Conservation (phyloP, 768 basidiomycete species). For the Tephrocybe rancida region DNA sequence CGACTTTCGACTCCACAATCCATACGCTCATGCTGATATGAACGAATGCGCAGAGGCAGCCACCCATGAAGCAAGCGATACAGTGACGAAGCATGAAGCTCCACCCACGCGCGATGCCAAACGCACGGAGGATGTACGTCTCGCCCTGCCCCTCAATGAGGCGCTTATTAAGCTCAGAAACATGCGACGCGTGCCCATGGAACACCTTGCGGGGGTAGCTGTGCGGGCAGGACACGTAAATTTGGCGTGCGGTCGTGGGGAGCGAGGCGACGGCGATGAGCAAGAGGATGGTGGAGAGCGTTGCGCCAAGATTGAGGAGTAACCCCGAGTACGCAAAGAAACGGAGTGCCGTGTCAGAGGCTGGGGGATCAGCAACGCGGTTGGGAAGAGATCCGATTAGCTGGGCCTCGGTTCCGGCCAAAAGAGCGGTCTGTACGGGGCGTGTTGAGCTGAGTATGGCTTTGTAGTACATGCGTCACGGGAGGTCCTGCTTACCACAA, state of each 20-base stretch:
- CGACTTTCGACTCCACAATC: slow-evolving; percentile 14
- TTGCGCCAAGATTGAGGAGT: slow-evolving; percentile 23
- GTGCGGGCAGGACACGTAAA: slow-evolving; percentile 21
- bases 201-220: slow-evolving; percentile 19
- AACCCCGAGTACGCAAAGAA: slow-evolving; percentile 23
- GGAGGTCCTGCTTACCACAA: slow-evolving; percentile 13
- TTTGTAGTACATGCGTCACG: neutral
- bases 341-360: slow-evolving; percentile 15
- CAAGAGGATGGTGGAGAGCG: slow-evolving; percentile 22
- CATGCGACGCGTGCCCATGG: slow-evolving; percentile 3
- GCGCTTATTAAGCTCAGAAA: slow-evolving; percentile 16
- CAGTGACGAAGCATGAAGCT: slow-evolving; percentile 19
- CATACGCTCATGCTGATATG: slow-evolving; percentile 16
- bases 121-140: slow-evolving; percentile 22
- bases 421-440: slow-evolving; percentile 18
- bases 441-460: neutral
- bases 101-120: slow-evolving; percentile 22
- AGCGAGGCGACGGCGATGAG: slow-evolving; percentile 24
- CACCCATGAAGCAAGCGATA: slow-evolving; percentile 18
- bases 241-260: slow-evolving; percentile 21
- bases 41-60: slow-evolving; percentile 17
- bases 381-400: slow-evolving; percentile 17
- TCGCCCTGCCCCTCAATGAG: slow-evolving; percentile 20
- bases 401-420: slow-evolving; percentile 20
- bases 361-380: neutral